phyloP scores from a whole-genome alignment of 495 filamentous ascomycete genomes.

The Penicillium paxilli region DNA sequence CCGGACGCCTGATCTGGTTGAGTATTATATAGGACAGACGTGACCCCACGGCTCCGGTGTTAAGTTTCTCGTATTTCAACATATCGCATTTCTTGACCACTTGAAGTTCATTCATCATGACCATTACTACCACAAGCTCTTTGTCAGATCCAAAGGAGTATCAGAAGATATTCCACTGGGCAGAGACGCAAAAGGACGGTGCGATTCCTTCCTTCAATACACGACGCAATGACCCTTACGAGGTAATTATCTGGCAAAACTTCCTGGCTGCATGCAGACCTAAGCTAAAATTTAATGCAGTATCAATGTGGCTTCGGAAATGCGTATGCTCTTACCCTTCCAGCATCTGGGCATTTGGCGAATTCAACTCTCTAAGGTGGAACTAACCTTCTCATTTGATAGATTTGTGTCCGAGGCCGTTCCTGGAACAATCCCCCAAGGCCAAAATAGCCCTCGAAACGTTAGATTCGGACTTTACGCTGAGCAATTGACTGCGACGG shows the following conservation, averaged over 20 bases:
- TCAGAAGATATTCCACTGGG: constrained; percentile 60
- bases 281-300: constrained; percentile 28
- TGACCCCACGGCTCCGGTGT: constrained; percentile 7
- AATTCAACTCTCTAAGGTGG: constrained; percentile 30
- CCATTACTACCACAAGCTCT: constrained; percentile 31
- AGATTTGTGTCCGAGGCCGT: constrained; percentile 49
- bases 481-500: constrained; percentile 48
- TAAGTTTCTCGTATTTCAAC: neutral
- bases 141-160: constrained; percentile 44
- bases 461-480: constrained; percentile 50
- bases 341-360: constrained; percentile 18
- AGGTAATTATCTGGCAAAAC: constrained; percentile 29
- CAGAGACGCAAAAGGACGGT: constrained; percentile 55
- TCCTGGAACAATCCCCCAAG: constrained; percentile 48
- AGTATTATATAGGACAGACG: neutral
- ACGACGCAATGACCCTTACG: constrained; percentile 53
- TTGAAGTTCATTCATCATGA: constrained; percentile 18
- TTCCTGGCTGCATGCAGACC: neutral
- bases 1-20: neutral
- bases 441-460: constrained; percentile 48
- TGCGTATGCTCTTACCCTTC: constrained; percentile 35
- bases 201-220: constrained; percentile 47
- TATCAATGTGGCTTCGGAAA: constrained; percentile 57
- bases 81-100: neutral
- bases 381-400: neutral